These are phyloP conservation scores for Cryptococcus jaspeensis DNA, from an alignment of 1,284 basidiomycete genomes.

Conservation along the genomic window DNA sequence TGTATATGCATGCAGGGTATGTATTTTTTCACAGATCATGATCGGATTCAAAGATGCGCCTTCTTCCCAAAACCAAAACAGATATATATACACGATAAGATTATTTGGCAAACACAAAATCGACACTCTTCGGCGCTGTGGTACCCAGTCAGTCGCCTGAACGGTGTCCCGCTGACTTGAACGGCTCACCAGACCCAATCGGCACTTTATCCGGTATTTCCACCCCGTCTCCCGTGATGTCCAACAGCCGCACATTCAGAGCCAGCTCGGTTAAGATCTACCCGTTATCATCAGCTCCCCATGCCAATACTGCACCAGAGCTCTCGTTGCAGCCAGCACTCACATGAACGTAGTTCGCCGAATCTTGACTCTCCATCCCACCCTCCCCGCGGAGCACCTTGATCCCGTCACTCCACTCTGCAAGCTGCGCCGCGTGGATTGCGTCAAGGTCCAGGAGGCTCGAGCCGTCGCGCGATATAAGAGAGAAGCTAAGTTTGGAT, in stretches of 20 bases:
- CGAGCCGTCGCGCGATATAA: slow-evolving; percentile 64
- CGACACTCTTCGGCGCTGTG: slow-evolving; percentile 71
- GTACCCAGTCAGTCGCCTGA: slow-evolving; percentile 52
- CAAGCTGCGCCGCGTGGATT: slow-evolving; percentile 77
- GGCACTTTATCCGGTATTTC: slow-evolving; percentile 65
- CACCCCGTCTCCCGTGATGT: slow-evolving; percentile 86
- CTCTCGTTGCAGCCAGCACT: slow-evolving; percentile 30
- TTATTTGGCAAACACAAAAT: slow-evolving; percentile 76
- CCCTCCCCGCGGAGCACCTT: slow-evolving; percentile 79
- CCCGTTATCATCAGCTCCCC: not conserved
- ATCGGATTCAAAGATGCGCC: not conserved
- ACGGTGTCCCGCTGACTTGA: not conserved
- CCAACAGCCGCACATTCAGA: slow-evolving; percentile 86
- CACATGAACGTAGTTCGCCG: slow-evolving; percentile 69
- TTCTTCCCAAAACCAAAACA: too few species aligned
- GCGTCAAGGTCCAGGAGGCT: slow-evolving; percentile 84
- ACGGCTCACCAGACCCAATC: slow-evolving; percentile 28
- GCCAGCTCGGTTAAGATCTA: slow-evolving; percentile 80
- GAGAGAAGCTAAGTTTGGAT: slow-evolving; percentile 75
- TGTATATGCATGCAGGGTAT: not conserved
- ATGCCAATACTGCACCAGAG: too few species aligned
- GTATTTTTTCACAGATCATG: not conserved
- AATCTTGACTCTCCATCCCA: slow-evolving; percentile 78
- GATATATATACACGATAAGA: too few species aligned
- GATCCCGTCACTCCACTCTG: slow-evolving; percentile 95